Base-by-base conservation (phyloP, 192 early-diverging fungal species). In the Umbelopsis vinacea region DNA sequence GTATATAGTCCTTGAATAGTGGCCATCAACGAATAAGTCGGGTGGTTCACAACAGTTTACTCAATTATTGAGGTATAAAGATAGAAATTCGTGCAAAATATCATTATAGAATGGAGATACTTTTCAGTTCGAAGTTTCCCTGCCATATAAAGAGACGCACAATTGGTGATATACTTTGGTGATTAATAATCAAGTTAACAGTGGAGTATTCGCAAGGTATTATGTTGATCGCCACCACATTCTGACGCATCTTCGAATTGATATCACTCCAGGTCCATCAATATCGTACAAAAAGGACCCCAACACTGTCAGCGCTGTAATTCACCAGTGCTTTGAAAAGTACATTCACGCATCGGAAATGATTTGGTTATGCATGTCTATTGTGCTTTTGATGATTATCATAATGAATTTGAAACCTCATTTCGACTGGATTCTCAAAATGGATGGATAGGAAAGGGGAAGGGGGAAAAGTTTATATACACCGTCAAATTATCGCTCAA, bases 1-100 rank as follows among this genome's bases (percentile, higher is more conserved):
- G 75, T 97, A 97, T 81, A 83, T 95, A 77, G 89, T 87, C 12
- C 83, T 94, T 26, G 83, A 76, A 26, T 89, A 81, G 40, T 12
- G 40, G 8, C 40, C 40, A 50, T 50, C 9, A 21, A 50, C n/a
- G 15, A 19, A 17, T 9, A 9, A 46, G 46, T 4, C 1, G 46
- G 17, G 5, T 46, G 10, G 46, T 46, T 4, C 40, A 43, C 40
- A 43, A 43, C 11, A 12, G 40, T 43, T 43, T 43, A 43, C 6
- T 12, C 40, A 7, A 43, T 12, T 1, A 43, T 7, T 7, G 40
- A 11, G 40, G 40, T 43, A 43, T 43, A 43, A 43, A 43, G 6
- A 12, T 43, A 43, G 40, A 43, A 43, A 11, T 43, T 7, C 40
- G 11, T 11, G 40, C 40, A 43, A 43, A 4, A 11, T 43, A 43